Conservation (phyloP, 1,284 basidiomycete genomes). For the Xerocomus minutiporus region DNA sequence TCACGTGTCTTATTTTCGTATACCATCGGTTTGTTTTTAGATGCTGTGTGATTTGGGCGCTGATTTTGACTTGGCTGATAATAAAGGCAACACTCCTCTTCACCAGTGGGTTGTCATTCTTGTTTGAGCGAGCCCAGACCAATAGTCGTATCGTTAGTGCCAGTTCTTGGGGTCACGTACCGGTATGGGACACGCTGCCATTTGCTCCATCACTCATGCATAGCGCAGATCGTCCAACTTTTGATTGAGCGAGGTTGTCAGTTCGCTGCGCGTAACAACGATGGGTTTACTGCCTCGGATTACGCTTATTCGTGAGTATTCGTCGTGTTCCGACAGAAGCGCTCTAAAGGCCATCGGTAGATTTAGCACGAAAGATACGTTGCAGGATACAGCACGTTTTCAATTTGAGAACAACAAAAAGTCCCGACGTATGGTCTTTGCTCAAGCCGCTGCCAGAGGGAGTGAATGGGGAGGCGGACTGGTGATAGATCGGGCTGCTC, state of each 20-base stretch:
- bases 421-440: slow-evolving; percentile 59
- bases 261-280: slow-evolving; percentile 77
- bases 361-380: slow-evolving; percentile 64
- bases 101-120: slow-evolving; percentile 68
- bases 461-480: slow-evolving; percentile 50
- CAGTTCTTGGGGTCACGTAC: slow-evolving; percentile 78
- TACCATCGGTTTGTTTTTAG: slow-evolving; percentile 37
- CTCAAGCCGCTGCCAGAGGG: slow-evolving; percentile 62
- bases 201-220: slow-evolving; percentile 14
- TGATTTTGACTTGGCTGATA: slow-evolving; percentile 83
- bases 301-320: slow-evolving; percentile 82
- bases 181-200: slow-evolving; percentile 40
- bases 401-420: slow-evolving; percentile 77
- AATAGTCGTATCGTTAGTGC: slow-evolving; percentile 46
- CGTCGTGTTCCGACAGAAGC: slow-evolving; percentile 1
- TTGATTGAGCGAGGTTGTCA: slow-evolving; percentile 87
- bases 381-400: slow-evolving; percentile 70
- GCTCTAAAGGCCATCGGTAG: slow-evolving; percentile 33
- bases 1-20: slow-evolving; percentile 14
- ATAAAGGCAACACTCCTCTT: slow-evolving; percentile 87
- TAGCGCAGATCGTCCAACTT: slow-evolving; percentile 69
- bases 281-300: slow-evolving; percentile 87
- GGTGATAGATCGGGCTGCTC: slow-evolving; percentile 36
- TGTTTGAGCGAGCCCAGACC: slow-evolving; percentile 8
- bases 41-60: slow-evolving; percentile 87